Percentiles rank a stretch among this genome's conserved stretches.
Conservation (phyloP, 73 alveolate species). For the Stentor coeruleus region DNA sequence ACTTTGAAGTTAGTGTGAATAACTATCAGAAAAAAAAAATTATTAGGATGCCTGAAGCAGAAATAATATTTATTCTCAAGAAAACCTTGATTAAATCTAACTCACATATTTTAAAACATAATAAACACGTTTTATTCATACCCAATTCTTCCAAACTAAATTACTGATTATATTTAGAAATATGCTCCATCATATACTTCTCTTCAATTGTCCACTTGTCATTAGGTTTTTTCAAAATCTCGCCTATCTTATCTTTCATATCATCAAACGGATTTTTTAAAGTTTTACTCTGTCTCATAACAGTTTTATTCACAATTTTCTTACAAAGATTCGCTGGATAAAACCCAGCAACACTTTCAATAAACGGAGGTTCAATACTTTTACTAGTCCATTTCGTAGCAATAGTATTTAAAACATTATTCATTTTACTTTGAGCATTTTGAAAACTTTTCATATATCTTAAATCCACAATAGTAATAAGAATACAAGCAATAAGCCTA, state of each 20-base stretch:
- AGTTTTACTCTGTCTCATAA: background rate
- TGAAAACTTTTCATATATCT: background rate
- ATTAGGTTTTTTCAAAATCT: background rate
- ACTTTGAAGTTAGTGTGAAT: too few relatives aligned
- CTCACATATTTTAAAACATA: too few relatives aligned
- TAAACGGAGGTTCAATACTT: conserved; percentile 69
- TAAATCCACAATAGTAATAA: background rate
- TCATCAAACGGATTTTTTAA: background rate
- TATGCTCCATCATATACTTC: background rate
- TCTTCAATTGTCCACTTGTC: conserved; percentile 25
- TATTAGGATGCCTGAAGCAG: too few relatives aligned
- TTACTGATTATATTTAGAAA: background rate
- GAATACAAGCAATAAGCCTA: background rate
- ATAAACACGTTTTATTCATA: too few relatives aligned
- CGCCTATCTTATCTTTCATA: background rate
- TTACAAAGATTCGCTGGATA: conserved; percentile 54
- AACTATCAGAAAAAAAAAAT: too few relatives aligned
- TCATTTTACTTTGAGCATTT: background rate
- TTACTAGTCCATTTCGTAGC: background rate
- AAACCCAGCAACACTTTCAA: conserved; percentile 73
- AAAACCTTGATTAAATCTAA: too few relatives aligned
- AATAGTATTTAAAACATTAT: background rate
- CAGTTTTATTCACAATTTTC: background rate
- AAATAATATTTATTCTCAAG: too few relatives aligned
- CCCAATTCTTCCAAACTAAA: too few relatives aligned